phyloP scores from a whole-genome alignment of 2,329 filamentous ascomycete genomes.

The Ophiostoma tasmaniense region DNA sequence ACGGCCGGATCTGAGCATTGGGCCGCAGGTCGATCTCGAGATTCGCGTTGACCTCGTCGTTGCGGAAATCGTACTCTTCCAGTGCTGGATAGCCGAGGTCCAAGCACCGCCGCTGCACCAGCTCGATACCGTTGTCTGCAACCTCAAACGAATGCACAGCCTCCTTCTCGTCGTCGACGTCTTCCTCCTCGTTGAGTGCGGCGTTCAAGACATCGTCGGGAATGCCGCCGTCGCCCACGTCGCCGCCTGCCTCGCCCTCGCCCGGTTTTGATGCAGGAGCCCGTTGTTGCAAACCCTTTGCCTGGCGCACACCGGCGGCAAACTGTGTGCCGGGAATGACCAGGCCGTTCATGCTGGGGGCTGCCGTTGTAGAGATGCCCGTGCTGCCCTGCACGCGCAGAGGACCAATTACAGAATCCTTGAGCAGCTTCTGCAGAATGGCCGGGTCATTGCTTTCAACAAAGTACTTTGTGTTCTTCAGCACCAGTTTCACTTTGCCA shows the following conservation, averaged over 20 bases:
- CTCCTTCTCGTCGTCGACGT: conserved; percentile 71
- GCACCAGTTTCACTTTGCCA: conserved; percentile 88
- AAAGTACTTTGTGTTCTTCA: conserved; percentile 91
- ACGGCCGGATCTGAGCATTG: conserved; percentile 80
- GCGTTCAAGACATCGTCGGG: conserved; percentile 45
- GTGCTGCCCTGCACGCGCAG: conserved; percentile 57
- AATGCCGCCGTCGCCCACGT: not conserved
- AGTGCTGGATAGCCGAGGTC: conserved; percentile 79
- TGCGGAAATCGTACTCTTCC: conserved; percentile 95
- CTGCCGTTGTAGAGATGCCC: conserved; percentile 70
- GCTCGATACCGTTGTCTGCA: conserved; percentile 69
- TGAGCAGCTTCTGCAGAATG: conserved; percentile 77
- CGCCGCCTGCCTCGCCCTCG: not conserved
- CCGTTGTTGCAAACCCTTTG: conserved; percentile 30
- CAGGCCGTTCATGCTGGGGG: conserved; percentile 76
- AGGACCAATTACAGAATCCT: conserved; percentile 72
- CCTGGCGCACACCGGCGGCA: conserved; percentile 78
- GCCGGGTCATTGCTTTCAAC: conserved; percentile 84
- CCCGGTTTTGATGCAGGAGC: not conserved
- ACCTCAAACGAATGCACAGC: conserved; percentile 94
- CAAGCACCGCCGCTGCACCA: conserved; percentile 81
- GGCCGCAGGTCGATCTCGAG: conserved; percentile 90
- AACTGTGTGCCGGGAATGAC: conserved; percentile 94
- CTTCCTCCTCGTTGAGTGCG: conserved; percentile 55
- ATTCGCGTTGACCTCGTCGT: conserved; percentile 80